Evolutionary conservation across 345 rosid species (phyloP).

Genomic region (Salix arbutifolia): DNA sequence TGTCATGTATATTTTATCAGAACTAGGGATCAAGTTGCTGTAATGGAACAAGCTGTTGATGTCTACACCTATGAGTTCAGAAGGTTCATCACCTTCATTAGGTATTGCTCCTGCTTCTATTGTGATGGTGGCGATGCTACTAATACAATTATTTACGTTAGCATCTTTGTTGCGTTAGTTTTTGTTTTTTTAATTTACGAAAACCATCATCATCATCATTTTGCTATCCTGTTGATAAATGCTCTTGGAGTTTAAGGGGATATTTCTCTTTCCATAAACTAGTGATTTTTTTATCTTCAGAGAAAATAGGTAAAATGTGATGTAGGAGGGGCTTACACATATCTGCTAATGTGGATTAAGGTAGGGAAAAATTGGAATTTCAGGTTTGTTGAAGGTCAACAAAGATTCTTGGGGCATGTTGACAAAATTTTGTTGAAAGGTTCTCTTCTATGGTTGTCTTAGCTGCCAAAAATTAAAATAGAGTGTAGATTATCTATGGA

Average conservation of each 20-base stretch:
- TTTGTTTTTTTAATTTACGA: neutral
- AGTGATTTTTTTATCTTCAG: neutral
- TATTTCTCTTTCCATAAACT: too few species aligned
- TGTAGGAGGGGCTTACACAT: too few species aligned
- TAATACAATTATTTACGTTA: neutral
- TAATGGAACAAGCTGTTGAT: slow-evolving; percentile 66
- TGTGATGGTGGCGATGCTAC: neutral
- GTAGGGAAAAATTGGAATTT: neutral
- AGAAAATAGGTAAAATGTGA: too few species aligned
- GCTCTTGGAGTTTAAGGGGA: too few species aligned
- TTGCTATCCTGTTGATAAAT: too few species aligned
- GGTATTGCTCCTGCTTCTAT: slow-evolving; percentile 42
- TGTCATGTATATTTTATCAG: slow-evolving; percentile 33
- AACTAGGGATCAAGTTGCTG: slow-evolving; percentile 46
- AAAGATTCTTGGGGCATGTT: neutral
- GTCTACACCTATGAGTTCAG: slow-evolving; percentile 69
- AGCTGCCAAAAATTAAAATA: neutral
- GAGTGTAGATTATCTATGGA: neutral
- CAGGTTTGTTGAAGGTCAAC: neutral
- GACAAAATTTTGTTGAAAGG: neutral
- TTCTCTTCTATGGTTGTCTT: too few species aligned
- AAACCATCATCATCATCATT: too few species aligned
- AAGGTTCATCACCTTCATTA: slow-evolving; percentile 69
- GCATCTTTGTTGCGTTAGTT: neutral
- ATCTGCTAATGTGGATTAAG: neutral